Percentiles rank a stretch among this genome's conserved stretches.
Evolutionary conservation across 495 filamentous ascomycete genomes (phyloP).

Genomic region (Melanomma pulvis-pyrius): DNA sequence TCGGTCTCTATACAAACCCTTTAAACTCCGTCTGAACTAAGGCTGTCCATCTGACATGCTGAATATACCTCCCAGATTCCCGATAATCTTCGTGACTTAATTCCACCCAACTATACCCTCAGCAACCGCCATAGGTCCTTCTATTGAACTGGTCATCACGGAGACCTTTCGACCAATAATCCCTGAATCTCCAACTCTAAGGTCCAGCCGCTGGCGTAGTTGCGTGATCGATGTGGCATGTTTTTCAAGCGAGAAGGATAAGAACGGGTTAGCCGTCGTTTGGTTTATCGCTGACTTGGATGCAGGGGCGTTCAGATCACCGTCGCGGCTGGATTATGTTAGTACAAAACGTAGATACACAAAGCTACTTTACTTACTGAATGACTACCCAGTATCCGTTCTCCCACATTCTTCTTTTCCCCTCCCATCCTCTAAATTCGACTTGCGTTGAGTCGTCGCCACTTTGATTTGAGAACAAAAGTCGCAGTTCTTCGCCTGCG

Average conservation of each 20-base stretch:
- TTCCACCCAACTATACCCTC: slow-evolving; percentile 28
- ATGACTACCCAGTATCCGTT: slow-evolving; percentile 24
- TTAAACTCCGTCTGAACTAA: not conserved
- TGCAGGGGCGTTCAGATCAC: slow-evolving; percentile 16
- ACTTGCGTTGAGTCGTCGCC: slow-evolving; percentile 10
- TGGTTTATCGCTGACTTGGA: not conserved
- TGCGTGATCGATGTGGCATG: not conserved
- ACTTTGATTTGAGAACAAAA: slow-evolving; percentile 23
- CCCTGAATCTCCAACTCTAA: slow-evolving; percentile 23
- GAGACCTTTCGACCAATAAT: slow-evolving; percentile 23
- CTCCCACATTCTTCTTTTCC: not conserved
- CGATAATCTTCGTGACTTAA: not conserved
- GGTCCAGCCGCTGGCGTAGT: slow-evolving; percentile 21
- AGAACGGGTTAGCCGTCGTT: not conserved
- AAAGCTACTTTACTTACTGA: slow-evolving; percentile 10
- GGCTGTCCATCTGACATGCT: not conserved
- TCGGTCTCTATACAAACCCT: too few relatives aligned
- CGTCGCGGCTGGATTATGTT: slow-evolving; percentile 9
- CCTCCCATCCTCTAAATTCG: slow-evolving; percentile 12
- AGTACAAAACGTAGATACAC: not conserved
- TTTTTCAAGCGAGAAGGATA: slow-evolving; percentile 5
- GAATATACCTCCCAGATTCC: not conserved
- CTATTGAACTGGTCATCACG: slow-evolving; percentile 13
- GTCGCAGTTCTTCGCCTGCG: slow-evolving; percentile 1
- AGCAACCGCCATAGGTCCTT: slow-evolving; percentile 7